phyloP scores from a whole-genome alignment of 1,284 basidiomycete species.

The Leccinum subrobustum region DNA sequence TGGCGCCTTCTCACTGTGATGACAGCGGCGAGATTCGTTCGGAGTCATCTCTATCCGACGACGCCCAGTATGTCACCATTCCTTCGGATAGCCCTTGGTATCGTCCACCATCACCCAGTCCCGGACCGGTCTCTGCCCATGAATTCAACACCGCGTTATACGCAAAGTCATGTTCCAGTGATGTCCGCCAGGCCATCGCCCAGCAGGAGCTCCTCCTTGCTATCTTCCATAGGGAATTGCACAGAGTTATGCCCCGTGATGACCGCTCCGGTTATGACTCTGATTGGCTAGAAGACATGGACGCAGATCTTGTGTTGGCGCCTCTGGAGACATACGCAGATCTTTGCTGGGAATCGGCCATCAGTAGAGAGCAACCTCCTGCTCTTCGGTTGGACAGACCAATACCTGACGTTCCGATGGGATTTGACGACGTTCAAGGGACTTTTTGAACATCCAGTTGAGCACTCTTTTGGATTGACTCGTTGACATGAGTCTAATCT shows the following conservation, averaged over 20 bases:
- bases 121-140: conserved; percentile 20
- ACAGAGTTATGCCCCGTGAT: conserved; percentile 19
- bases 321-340: conserved; percentile 30
- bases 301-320: conserved; percentile 28
- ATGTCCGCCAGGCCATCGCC: conserved; percentile 32
- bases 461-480: neutral
- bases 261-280: conserved; percentile 18
- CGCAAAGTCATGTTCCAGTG: conserved; percentile 29
- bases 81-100: conserved; percentile 35
- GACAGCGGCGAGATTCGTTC: conserved; percentile 23
- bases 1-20: conserved; percentile 13
- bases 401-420: conserved; percentile 28
- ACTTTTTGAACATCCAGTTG: conserved; percentile 16
- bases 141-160: conserved; percentile 21
- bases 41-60: conserved; percentile 19
- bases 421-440: conserved; percentile 27
- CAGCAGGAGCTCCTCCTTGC: conserved; percentile 33
- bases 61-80: conserved; percentile 31
- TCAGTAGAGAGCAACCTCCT: conserved; percentile 19
- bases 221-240: conserved; percentile 31
- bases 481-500: conserved; percentile 3
- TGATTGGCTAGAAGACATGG: conserved; percentile 29
- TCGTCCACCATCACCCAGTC: conserved; percentile 21
- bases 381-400: conserved; percentile 6
- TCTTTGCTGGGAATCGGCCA: conserved; percentile 30